Percentiles rank a stretch among this genome's conserved stretches.
Evolutionary conservation across 768 basidiomycete genomes (phyloP).

Genomic region (Leccinum uliginosum): DNA sequence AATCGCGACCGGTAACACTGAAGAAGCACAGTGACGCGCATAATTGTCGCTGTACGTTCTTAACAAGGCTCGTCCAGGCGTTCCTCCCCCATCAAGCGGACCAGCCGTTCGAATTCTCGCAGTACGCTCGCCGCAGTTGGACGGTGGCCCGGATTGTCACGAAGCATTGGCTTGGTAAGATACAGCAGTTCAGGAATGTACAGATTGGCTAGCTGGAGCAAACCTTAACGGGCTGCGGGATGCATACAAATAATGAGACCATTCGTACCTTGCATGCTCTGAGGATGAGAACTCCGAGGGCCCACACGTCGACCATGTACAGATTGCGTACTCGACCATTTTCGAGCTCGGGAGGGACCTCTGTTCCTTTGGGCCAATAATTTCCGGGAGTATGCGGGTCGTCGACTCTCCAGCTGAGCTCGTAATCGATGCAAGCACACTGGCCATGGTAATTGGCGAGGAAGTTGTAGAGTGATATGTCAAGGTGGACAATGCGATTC

Average conservation of each 20-base stretch:
- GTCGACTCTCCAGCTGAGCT: constrained; percentile 56
- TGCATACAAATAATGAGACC: not conserved
- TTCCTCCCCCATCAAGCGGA: constrained; percentile 37
- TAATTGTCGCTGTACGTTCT: not conserved
- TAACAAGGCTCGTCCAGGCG: constrained; percentile 23
- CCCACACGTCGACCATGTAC: constrained; percentile 74
- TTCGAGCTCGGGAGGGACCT: constrained; percentile 69
- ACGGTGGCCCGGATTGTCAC: constrained; percentile 44
- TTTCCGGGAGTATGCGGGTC: constrained; percentile 35
- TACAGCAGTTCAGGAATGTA: constrained; percentile 56
- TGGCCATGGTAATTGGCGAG: constrained; percentile 60
- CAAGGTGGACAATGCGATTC: constrained; percentile 62
- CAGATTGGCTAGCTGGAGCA: constrained; percentile 48
- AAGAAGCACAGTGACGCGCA: constrained; percentile 11
- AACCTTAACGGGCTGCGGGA: constrained; percentile 5
- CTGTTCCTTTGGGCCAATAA: constrained; percentile 50
- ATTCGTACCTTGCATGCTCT: constrained; percentile 57
- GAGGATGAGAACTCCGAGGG: constrained; percentile 59
- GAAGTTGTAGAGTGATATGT: constrained; percentile 67
- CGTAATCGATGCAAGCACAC: constrained; percentile 74
- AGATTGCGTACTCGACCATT: constrained; percentile 46
- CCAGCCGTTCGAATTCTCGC: constrained; percentile 46
- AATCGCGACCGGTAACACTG: not conserved
- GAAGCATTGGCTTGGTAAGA: constrained; percentile 58
- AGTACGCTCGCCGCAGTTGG: constrained; percentile 49